Base-by-base conservation (phyloP, 2,329 filamentous ascomycete species). In the Phaeosphaeria sp. region DNA sequence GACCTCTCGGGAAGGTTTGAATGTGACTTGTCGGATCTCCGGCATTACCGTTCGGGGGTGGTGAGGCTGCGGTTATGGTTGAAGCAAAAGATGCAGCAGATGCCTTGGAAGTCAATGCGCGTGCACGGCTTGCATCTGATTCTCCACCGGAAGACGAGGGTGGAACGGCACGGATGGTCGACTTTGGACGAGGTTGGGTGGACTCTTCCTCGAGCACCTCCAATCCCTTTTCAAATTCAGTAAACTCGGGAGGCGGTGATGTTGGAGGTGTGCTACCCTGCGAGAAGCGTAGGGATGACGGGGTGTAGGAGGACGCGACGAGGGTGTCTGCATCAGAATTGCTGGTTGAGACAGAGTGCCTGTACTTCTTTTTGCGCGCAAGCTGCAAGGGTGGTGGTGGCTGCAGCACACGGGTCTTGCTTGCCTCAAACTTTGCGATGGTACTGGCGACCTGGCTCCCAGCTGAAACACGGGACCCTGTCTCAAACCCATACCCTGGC, bases 381-480 rank as follows among this genome's bases (percentile, higher is more conserved):
- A 55, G 54, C 54, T 71, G 66, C 52, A 74, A 64, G 65, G 66
- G 63, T 68, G 72, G 68, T 51, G 75, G 72, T 53, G 72, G 71
- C 54, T 76, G 72, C 46, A 69, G 67, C 58, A 73, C 52, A 23
- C 43, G 69, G 60, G 67, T 65, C 47, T 68, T 67, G 69, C 59
- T 66, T 58, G 74, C 64, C 63, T 78, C 71, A 58, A 75, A 69
- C 62, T 72, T 76, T 59, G 76, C 72, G 61, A 77, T 72, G 62
- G 71, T 71, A 73, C 70, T 77, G 74, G 75, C 68, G 59, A 75
- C 72, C 55, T 64, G 60, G 56, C 67, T 72, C 27, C 55, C 58
- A 72, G 71, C 72, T 78, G 77, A 79, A 79, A 79, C 77, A 55
- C 68, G 69, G 66, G 64, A 66, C 55, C 67, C 76, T 63, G 69